Conservation (phyloP, 352 stramenopile genomes). For the Saprolegnia parasitica region DNA sequence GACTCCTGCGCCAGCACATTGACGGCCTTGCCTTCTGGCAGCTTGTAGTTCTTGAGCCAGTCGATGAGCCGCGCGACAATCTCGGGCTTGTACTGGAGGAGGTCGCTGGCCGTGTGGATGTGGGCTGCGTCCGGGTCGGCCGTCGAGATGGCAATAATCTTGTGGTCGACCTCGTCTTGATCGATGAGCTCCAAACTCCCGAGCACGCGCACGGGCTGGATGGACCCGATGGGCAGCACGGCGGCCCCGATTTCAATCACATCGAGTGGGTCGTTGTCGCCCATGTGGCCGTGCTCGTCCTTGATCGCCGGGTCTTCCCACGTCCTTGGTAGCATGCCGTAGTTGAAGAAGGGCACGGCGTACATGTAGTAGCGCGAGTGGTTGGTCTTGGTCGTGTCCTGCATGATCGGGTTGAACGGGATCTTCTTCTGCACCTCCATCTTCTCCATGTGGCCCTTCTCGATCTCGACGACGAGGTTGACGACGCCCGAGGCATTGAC, state of each 20-base stretch:
- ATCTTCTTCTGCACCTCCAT: conserved; percentile 98
- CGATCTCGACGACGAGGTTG: conserved; percentile 99
- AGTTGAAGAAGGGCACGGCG: conserved; percentile 98
- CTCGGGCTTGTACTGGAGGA: conserved; percentile 90
- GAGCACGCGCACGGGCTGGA: conserved; percentile 96
- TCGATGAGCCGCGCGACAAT: conserved; percentile 86
- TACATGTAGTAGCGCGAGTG: conserved; percentile 94
- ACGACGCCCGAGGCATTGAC: conserved; percentile 65
- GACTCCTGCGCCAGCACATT: conserved; percentile 89
- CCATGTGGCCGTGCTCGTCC: conserved; percentile 82
- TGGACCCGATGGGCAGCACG: conserved; percentile 91
- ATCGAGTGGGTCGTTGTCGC: conserved; percentile 98
- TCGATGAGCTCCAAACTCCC: conserved; percentile 97
- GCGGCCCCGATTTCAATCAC: conserved; percentile 96
- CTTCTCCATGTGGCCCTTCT: conserved; percentile 96
- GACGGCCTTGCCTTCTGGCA: conserved; percentile 93
- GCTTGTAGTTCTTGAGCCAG: conserved; percentile 99
- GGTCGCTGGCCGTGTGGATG: conserved; percentile 87
- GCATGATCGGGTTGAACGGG: conserved; percentile 95
- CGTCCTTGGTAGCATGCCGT: conserved; percentile 97
- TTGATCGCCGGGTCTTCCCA: conserved; percentile 96
- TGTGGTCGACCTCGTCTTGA: conserved; percentile 98
- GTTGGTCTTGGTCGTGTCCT: conserved; percentile 96
- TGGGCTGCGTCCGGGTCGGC: conserved; percentile 77
- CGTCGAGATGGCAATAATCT: conserved; percentile 94